Evolutionary conservation across 306 rosid genomes (phyloP), one percentile per base, ranked within the genome.

Genomic region (Vigna angularis): DNA sequence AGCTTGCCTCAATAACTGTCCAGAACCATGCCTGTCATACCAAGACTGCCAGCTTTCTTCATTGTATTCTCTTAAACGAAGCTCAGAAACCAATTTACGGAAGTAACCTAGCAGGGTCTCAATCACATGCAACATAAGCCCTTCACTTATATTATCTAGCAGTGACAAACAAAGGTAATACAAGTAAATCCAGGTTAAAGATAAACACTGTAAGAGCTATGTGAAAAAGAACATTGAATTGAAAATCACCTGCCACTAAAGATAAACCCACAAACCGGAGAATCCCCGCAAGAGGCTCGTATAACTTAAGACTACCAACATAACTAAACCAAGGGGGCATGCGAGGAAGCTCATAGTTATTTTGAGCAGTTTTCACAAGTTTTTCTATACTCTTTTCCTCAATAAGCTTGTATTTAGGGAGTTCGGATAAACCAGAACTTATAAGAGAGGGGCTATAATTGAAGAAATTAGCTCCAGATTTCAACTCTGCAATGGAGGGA

Each of bases 301-400:
- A 94, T 58, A 89, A 82, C 66, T 86, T 92, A 38, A 9, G 77
- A 83, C 91, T 88, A 50, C 98, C 97, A 78, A 87, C 79, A 69
- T 83, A 76, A 72, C 79, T 74, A 83, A 92, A 94, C 98, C 98
- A 94, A 76, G 98, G 95, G 85, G 98, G 98, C 97, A 90, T 91
- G 70, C 87, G 91, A 26, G 98, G 97, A 81, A 94, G 92, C 75
- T 85, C 89, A 51, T 82, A 86, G 47, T 66, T 81, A 78, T 79
- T 80, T 78, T 79, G 83, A 55, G 73, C 71, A 70, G 49, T 69
- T 68, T 80, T 75, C 59, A 61, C 66, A 26, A 70, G 69, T 52
- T 82, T 74, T 65, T 82, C 85, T 72, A 72, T 17, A 76, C 52
- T 77, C 62, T 82, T 85, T 66, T 89, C 91, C 85, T 74, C 87